phyloP scores from a whole-genome alignment of 2,329 filamentous ascomycete genomes.

The Talaromyces sp. region DNA sequence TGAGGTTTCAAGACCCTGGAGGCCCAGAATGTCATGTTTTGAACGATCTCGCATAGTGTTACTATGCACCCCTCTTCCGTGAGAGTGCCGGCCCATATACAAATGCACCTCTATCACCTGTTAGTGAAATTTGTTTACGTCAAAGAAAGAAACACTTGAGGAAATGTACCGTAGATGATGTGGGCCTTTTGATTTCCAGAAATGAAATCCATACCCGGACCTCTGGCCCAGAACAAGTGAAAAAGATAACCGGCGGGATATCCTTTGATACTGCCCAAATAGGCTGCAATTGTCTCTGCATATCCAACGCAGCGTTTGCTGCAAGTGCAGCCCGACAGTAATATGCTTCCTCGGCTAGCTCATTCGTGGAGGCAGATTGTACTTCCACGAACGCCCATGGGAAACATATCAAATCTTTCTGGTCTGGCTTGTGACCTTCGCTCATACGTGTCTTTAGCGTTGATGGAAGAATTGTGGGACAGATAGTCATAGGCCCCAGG shows the following conservation, averaged over 20 bases:
- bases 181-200: not conserved
- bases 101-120: not conserved
- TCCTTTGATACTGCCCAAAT: not conserved
- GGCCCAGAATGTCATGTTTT: constrained; percentile 14
- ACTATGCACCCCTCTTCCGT: constrained; percentile 7
- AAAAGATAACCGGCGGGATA: not conserved
- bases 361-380: not conserved
- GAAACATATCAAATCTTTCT: constrained; percentile 3
- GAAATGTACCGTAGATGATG: no score
- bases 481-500: not conserved
- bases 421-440: not conserved
- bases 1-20: constrained; percentile 9
- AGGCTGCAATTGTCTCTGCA: not conserved
- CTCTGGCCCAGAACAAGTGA: constrained; percentile 11
- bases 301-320: constrained; percentile 4
- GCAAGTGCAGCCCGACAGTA: constrained; percentile 5
- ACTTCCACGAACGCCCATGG: constrained; percentile 13
- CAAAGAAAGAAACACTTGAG: no score
- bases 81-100: constrained; percentile 9
- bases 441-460: not conserved
- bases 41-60: constrained; percentile 1
- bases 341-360: not conserved
- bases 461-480: not conserved
- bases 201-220: constrained; percentile 6
- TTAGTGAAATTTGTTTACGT: not conserved